Percentiles rank a stretch among this genome's conserved stretches.
Conservation (phyloP, 805 yeast genomes). For the Nakazawaea wickerhamii region DNA sequence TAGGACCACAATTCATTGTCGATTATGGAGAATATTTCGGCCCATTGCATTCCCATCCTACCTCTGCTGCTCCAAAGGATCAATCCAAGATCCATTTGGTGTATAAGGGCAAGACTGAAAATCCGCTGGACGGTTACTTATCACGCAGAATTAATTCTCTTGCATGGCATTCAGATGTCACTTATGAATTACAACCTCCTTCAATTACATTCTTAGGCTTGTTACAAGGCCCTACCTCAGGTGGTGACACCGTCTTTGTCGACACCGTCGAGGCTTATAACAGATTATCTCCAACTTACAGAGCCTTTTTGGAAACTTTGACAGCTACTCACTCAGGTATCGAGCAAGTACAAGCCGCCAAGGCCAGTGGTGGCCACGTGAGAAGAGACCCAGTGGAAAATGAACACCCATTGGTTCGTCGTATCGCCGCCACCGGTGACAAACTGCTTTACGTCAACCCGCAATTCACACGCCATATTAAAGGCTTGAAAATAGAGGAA, state of each 20-base stretch:
- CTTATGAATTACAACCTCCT: slow-evolving; percentile 66
- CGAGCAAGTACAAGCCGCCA: slow-evolving; percentile 31
- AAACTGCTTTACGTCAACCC: slow-evolving; percentile 40
- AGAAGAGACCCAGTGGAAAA: slow-evolving; percentile 42
- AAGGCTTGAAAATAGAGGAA: slow-evolving; percentile 61
- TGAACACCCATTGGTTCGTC: slow-evolving; percentile 44
- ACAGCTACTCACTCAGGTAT: slow-evolving; percentile 47
- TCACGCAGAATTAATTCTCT: slow-evolving; percentile 29
- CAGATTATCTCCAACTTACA: slow-evolving; percentile 42
- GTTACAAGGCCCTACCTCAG: slow-evolving; percentile 36
- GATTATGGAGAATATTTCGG: slow-evolving; percentile 41
- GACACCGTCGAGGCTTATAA: slow-evolving; percentile 42
- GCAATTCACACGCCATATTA: slow-evolving; percentile 54
- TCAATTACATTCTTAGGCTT: slow-evolving; percentile 45
- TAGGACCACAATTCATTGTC: slow-evolving; percentile 37
- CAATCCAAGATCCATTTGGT: slow-evolving; percentile 38
- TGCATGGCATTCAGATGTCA: slow-evolving; percentile 46
- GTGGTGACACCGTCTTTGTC: slow-evolving; percentile 42
- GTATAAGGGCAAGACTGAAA: slow-evolving; percentile 32
- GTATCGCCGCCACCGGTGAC: slow-evolving; percentile 44
- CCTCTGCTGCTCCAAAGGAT: slow-evolving; percentile 43
- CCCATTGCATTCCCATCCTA: slow-evolving; percentile 41
- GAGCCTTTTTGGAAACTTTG: slow-evolving; percentile 33
- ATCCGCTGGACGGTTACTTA: slow-evolving; percentile 26
- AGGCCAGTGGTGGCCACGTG: slow-evolving; percentile 33